phyloP scores from a whole-genome alignment of 1,284 basidiomycete genomes.

The Puccinia coronata region DNA sequence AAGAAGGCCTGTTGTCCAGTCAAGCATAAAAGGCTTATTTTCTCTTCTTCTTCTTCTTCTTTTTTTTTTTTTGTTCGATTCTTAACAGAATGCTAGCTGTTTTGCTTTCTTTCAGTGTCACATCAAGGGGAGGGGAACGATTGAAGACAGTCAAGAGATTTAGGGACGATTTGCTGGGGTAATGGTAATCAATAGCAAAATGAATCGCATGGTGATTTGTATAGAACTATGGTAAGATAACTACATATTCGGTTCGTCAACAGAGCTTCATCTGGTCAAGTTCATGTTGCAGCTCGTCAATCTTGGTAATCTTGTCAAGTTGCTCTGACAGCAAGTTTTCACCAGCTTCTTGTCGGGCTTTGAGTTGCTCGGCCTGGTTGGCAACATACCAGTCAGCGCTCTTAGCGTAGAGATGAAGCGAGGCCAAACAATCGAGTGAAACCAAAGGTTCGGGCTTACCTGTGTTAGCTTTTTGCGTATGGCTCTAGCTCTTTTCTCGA shows the following conservation, averaged over 20 bases:
- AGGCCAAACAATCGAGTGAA: neutral
- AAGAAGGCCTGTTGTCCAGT: too few relatives aligned
- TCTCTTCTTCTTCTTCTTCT: too few relatives aligned
- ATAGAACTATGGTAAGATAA: neutral
- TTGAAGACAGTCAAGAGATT: too few relatives aligned
- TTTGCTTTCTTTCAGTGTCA: too few relatives aligned
- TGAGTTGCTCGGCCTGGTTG: conserved; percentile 40
- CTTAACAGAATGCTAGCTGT: too few relatives aligned
- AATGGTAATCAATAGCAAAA: neutral
- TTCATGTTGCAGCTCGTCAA: conserved; percentile 32
- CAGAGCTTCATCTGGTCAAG: conserved; percentile 20
- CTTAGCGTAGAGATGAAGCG: neutral
- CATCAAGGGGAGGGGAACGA: too few relatives aligned
- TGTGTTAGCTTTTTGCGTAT: conserved; percentile 33
- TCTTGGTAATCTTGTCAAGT: conserved; percentile 42
- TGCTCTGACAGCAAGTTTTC: conserved; percentile 34
- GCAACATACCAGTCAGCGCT: neutral
- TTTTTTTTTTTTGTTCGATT: too few relatives aligned
- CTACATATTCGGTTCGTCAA: neutral
- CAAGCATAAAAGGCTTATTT: too few relatives aligned
- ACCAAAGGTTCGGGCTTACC: neutral
- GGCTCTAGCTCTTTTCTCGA: conserved; percentile 30
- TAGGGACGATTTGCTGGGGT: too few relatives aligned
- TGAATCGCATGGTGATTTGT: neutral
- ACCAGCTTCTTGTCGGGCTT: conserved; percentile 7